A percentile compares a stretch with the other conserved stretches of the same genome.
Evolutionary conservation across 805 yeast genomes (phyloP).

Genomic region (Lipomyces yamanashiensis): DNA sequence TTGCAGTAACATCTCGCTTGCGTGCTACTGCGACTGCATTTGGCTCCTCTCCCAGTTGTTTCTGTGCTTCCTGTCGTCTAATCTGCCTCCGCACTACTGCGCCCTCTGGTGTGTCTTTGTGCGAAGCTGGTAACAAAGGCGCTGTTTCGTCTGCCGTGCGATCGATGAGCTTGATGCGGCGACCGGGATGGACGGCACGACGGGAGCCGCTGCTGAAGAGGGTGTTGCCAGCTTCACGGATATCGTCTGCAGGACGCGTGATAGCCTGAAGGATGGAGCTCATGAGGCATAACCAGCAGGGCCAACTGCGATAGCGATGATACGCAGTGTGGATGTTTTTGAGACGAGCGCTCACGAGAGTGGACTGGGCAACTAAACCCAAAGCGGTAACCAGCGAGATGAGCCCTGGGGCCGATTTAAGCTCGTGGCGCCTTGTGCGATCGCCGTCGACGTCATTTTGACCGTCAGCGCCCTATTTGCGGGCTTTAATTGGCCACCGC

Average conservation of each 20-base stretch:
- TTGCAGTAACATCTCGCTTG: neutral
- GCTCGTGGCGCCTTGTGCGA: neutral
- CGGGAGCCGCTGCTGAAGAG: conserved; percentile 3
- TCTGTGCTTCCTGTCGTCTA: neutral
- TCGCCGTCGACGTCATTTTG: conserved; percentile 3
- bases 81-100: conserved; percentile 1
- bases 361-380: neutral
- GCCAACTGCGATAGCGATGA: neutral
- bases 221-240: conserved; percentile 22
- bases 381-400: neutral
- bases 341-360: too few species aligned
- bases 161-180: conserved; percentile 23
- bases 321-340: too few species aligned
- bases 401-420: conserved; percentile 7
- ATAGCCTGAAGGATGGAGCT: conserved; percentile 30
- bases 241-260: conserved; percentile 36
- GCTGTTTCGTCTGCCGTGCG: conserved; percentile 12
- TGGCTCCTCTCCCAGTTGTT: conserved; percentile 14
- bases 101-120: conserved; percentile 1
- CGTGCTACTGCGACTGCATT: conserved; percentile 4
- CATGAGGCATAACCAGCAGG: conserved; percentile 11
- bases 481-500: conserved; percentile 10
- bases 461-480: conserved; percentile 1
- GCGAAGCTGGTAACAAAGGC: conserved; percentile 3
- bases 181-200: conserved; percentile 7